Evolutionary conservation across 2,329 filamentous ascomycete genomes (phyloP).

Genomic region (Verruconis gallopava): DNA sequence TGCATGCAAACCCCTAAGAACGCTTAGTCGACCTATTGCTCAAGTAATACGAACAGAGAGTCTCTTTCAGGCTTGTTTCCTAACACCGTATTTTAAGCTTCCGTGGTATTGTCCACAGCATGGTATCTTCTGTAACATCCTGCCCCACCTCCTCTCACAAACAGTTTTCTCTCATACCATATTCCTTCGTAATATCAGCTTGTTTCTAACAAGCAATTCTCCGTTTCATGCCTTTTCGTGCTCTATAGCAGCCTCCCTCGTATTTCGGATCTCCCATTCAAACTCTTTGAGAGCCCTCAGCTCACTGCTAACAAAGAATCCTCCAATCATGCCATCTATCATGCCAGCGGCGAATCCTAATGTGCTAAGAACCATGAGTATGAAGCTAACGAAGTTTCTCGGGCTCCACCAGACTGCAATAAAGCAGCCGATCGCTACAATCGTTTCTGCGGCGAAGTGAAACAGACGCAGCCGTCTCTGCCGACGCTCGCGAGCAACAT

Average conservation of each 20-base stretch:
- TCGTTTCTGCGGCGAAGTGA: slow-evolving; percentile 59
- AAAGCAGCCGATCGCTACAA: slow-evolving; percentile 59
- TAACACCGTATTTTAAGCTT: too few species aligned
- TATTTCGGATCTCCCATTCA: slow-evolving; percentile 77
- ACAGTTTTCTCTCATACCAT: too few species aligned
- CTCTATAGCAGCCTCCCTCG: slow-evolving; percentile 28
- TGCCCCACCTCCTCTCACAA: too few species aligned
- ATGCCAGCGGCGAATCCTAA: slow-evolving; percentile 63
- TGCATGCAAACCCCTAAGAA: too few species aligned
- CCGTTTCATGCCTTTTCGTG: too few species aligned
- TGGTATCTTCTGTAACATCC: too few species aligned
- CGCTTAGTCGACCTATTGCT: too few species aligned
- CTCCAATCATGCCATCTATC: slow-evolving; percentile 72
- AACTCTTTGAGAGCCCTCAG: slow-evolving; percentile 77
- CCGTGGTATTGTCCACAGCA: too few species aligned
- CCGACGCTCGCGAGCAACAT: slow-evolving; percentile 54
- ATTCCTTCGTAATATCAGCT: too few species aligned
- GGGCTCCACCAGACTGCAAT: slow-evolving; percentile 80
- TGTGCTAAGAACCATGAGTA: slow-evolving; percentile 69
- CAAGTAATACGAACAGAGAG: too few species aligned
- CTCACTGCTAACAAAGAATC: slow-evolving; percentile 78
- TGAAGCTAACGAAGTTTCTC: slow-evolving; percentile 61
- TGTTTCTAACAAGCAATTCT: too few species aligned
- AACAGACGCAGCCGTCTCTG: slow-evolving; percentile 59
- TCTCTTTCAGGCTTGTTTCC: too few species aligned